phyloP scores from a whole-genome alignment of 495 filamentous ascomycete genomes.

The Aspergillus cristatus region DNA sequence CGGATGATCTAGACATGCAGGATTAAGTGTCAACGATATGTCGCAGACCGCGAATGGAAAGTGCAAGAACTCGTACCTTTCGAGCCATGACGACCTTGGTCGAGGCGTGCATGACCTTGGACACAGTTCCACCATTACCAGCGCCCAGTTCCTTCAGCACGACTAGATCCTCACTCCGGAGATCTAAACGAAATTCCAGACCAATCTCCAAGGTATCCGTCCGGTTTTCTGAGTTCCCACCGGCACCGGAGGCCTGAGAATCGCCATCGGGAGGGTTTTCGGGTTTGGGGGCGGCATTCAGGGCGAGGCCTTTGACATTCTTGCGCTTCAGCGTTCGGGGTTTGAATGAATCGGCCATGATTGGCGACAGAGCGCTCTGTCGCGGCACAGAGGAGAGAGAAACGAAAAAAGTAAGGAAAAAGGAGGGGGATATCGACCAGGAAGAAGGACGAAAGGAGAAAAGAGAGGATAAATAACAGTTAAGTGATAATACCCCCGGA shows the following conservation, averaged over 20 bases:
- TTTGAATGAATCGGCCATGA: slow-evolving; percentile 80
- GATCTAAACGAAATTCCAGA: slow-evolving; percentile 87
- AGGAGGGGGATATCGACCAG: slow-evolving; percentile 1
- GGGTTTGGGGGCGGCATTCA: slow-evolving; percentile 60
- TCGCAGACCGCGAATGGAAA: background rate
- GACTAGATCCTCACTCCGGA: slow-evolving; percentile 85
- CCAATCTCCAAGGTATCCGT: slow-evolving; percentile 88
- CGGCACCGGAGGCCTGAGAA: slow-evolving; percentile 48
- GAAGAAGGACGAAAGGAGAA: slow-evolving; percentile 2
- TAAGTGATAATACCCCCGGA: too few species aligned
- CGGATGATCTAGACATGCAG: slow-evolving; percentile 84
- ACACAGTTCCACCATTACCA: slow-evolving; percentile 95
- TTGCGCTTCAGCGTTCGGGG: slow-evolving; percentile 92
- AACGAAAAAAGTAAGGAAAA: slow-evolving; percentile 1
- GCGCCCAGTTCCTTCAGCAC: slow-evolving; percentile 90
- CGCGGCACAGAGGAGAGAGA: slow-evolving; percentile 3
- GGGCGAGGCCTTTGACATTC: slow-evolving; percentile 90
- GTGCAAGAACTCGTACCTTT: slow-evolving; percentile 56
- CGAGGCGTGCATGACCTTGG: slow-evolving; percentile 91
- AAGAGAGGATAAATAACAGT: background rate
- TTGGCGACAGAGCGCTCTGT: slow-evolving; percentile 8
- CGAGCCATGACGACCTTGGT: slow-evolving; percentile 95
- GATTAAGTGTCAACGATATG: slow-evolving; percentile 6
- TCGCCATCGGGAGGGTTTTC: slow-evolving; percentile 49
- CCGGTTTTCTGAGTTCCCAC: slow-evolving; percentile 51